Base-by-base conservation (phyloP, 2,329 filamentous ascomycete species). In the Fusarium globosum region DNA sequence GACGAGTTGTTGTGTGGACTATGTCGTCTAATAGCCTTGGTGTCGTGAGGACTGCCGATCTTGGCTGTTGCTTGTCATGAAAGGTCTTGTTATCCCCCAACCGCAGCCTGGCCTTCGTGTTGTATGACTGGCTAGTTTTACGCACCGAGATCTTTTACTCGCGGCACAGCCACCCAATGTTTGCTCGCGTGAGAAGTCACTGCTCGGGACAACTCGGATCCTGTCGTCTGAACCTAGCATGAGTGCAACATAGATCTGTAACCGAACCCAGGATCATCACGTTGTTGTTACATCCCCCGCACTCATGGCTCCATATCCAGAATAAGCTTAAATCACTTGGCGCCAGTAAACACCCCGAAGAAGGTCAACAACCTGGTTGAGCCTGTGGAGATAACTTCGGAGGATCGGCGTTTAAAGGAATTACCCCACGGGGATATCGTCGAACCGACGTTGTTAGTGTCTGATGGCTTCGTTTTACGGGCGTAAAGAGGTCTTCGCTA, bases 351-450 rank as follows among this genome's bases (percentile, higher is more conserved):
- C 20, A 16, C 23, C 58, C 38, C 8, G n/a, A 33, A n/a, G 41
- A 42, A 30, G 23, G 46, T 43, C 43, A 62, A 53, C 43, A 69
- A 46, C 49, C 61, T 41, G 33, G 60, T n/a, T 33, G 21, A 26
- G n/a, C 28, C 12, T 62, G 56, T 71, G 70, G 71, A 57, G 71
- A 72, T 65, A 49, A 35, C 68, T 57, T 74, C 68, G 71, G 71
- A 46, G 41, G 58, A 61, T 75, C 75, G 73, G 75, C 69, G 60
- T 71, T 71, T 58, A 62, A 43, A 49, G 62, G 56, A 64, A 63
- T 66, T 71, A 61, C 68, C 69, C 75, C 71, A 69, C 75, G 68
- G 68, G 58, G 56, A 49, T 61, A 33, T 57, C 36, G 21, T 41
- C n/a, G 14, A 41, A 33, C 26, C 28, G 18, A 43, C 12, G 21